Base-by-base conservation (phyloP, 805 yeast genomes). In the Tetrapisispora taiwanensis region DNA sequence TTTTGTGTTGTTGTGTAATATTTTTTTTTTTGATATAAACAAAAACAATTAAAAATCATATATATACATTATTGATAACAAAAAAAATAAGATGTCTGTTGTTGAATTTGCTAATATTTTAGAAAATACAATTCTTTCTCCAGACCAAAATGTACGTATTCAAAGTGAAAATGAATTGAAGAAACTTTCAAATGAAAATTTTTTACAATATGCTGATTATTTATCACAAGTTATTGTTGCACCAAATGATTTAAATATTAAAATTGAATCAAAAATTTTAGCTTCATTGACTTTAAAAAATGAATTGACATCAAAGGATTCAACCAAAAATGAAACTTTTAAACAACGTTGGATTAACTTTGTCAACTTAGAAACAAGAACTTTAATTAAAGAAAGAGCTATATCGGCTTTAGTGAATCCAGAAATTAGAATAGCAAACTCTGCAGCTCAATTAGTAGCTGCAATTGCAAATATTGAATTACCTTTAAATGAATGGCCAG, bases 401-500 rank as follows among this genome's bases (percentile, higher is more conserved):
- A 63, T 90, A 41, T 66, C 67, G 36, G 76, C 89, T 3, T 74
- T 92, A 45, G 62, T 81, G 45, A 72, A 84, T 15, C 77, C 79
- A 54, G 84, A 77, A 51, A 46, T 54, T n/a, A 76, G 86, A 56
- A 95, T 90, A 45, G 92, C 95, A 28, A 78, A 80, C 46, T 75
- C 95, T 26, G 82, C 90, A 22, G 95, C 98, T 20, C 97, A 90
- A 69, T 72, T 90, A 52, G 90, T 92, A 42, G 95, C 97, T 30
- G 95, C 97, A 10, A 85, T 92, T 55, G 98, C 97, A n/a, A 90
- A 82, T 50, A 85, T 90, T 46, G 98, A 92, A 63, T 72, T 92
- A 51, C 97, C 97, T 38, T 70, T 82, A 49, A 73, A 74, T 51
- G 86, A 83, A 59, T 92, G 98, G 98, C 79, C 82, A 24, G 90